Evolutionary conservation across 108 stramenopile species (phyloP).

Genomic region (Chaetoceros muelleri): DNA sequence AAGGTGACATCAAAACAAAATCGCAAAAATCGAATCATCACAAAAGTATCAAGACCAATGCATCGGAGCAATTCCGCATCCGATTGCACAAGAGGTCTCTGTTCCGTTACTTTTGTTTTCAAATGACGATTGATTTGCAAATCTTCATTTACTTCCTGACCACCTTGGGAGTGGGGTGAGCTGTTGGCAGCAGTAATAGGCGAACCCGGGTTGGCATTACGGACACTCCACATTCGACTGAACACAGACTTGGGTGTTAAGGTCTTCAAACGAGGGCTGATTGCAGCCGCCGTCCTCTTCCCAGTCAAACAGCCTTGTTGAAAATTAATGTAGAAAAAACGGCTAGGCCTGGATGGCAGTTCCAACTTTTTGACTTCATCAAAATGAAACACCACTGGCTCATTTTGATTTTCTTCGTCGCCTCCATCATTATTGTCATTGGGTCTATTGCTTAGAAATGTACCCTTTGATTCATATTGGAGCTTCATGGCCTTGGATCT

Average conservation of each 20-base stretch:
- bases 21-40: constrained; percentile 40
- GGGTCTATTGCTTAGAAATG: too few relatives aligned
- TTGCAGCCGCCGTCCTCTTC: neutral
- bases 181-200: neutral
- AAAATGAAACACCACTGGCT: neutral
- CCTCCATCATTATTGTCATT: neutral
- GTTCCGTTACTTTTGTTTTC: neutral
- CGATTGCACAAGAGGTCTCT: neutral
- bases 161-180: neutral
- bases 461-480: neutral
- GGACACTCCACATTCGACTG: neutral
- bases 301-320: neutral
- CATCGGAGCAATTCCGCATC: constrained; percentile 43
- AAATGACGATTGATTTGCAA: neutral
- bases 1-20: constrained; percentile 48
- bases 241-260: neutral
- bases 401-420: neutral
- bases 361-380: neutral
- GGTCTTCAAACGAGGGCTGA: neutral
- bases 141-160: neutral
- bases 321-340: neutral
- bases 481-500: neutral
- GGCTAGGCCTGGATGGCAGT: neutral
- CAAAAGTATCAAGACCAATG: constrained; percentile 54
- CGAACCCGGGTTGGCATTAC: neutral